Percentiles rank a stretch among this genome's conserved stretches.
Conservation (phyloP, 164 flowering plant species). For the Santalum album region DNA sequence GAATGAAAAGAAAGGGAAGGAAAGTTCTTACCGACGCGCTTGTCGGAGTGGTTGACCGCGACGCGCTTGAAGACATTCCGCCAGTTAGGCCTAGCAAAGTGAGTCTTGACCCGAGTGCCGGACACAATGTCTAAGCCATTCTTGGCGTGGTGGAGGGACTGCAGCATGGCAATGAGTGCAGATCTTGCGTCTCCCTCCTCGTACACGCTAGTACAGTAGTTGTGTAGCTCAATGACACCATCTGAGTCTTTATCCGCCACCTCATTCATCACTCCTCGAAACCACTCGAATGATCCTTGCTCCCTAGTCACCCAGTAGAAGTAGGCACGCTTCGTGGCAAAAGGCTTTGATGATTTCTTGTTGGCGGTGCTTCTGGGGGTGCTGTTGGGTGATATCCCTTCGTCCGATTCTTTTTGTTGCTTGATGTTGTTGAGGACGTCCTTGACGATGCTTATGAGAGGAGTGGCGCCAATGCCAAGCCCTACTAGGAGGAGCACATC, state of each 20-base stretch:
- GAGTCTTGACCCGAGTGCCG: slow-evolving; percentile 47
- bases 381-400: slow-evolving; percentile 5
- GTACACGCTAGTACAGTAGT: slow-evolving; percentile 62
- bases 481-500: slow-evolving; percentile 55
- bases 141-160: slow-evolving; percentile 52
- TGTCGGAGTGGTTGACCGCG: slow-evolving; percentile 30
- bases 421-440: slow-evolving; percentile 45
- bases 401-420: slow-evolving; percentile 20
- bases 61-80: slow-evolving; percentile 41
- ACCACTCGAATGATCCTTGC: slow-evolving; percentile 72
- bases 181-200: slow-evolving; percentile 76
- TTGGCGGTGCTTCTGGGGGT: neutral
- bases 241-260: slow-evolving; percentile 42
- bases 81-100: slow-evolving; percentile 64
- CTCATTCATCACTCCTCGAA: slow-evolving; percentile 51
- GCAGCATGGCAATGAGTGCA: slow-evolving; percentile 58
- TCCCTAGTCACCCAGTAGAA: slow-evolving; percentile 73
- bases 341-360: slow-evolving; percentile 11
- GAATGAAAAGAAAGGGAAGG: no score
- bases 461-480: slow-evolving; percentile 55
- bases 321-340: slow-evolving; percentile 37
- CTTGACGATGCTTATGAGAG: slow-evolving; percentile 43
- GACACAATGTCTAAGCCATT: slow-evolving; percentile 58
- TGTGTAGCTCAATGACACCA: slow-evolving; percentile 51
- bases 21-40: slow-evolving; percentile 42